Conservation (phyloP, 2,329 filamentous ascomycete species). For the Cadophora malorum region DNA sequence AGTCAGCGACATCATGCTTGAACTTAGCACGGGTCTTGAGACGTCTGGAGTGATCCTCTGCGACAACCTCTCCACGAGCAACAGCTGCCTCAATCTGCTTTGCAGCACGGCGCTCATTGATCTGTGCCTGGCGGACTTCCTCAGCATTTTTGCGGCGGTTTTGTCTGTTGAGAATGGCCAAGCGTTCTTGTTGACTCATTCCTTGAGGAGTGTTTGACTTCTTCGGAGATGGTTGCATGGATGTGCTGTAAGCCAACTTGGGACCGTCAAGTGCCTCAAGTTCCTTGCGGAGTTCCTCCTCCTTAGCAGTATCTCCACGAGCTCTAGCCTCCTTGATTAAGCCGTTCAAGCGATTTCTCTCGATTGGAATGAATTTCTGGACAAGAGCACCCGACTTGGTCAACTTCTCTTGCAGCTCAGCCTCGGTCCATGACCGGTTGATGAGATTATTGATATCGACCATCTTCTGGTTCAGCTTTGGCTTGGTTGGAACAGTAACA, state of each 20-base stretch:
- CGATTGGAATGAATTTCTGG: conserved; percentile 68
- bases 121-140: conserved; percentile 86
- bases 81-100: conserved; percentile 66
- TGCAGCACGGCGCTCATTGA: conserved; percentile 74
- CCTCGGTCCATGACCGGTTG: conserved; percentile 81
- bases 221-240: conserved; percentile 61
- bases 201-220: conserved; percentile 53
- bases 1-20: conserved; percentile 66
- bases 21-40: conserved; percentile 72
- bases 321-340: conserved; percentile 71
- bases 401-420: conserved; percentile 81
- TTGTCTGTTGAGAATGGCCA: conserved; percentile 82
- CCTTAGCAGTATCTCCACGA: conserved; percentile 65
- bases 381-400: conserved; percentile 72
- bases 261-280: conserved; percentile 69
- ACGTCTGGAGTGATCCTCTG: conserved; percentile 65
- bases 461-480: conserved; percentile 73
- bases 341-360: conserved; percentile 71
- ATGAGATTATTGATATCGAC: conserved; percentile 81
- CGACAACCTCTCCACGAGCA: conserved; percentile 66
- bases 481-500: conserved; percentile 75
- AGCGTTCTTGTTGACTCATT: conserved; percentile 76
- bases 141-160: conserved; percentile 88
- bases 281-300: conserved; percentile 61
- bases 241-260: conserved; percentile 76